Evolutionary conservation across 306 rosid genomes (phyloP), one percentile per base, ranked within the genome.

Genomic region (Luffa aegyptiaca): DNA sequence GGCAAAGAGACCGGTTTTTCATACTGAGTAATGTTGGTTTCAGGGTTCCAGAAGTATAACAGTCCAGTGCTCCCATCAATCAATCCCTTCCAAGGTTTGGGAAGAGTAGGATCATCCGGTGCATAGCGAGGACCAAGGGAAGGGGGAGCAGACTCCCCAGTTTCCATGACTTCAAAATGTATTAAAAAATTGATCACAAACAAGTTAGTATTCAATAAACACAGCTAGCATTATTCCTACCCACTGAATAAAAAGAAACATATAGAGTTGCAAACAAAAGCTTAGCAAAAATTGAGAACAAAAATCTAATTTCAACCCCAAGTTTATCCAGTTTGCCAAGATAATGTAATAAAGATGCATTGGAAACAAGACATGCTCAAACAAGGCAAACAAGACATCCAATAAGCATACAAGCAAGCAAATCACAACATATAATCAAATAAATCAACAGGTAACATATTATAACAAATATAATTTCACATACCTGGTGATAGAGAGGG

Each of bases 21-120:
- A 75, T 96, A 96, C 35, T 96, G 99, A 11, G 99, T 96, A 35
- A 93, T 52, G 44, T 93, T 96, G 3, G 99, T 93, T 82, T 96
- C 99, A 64, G 98, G 97, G 76, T 96, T 96, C 99, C 99, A 93
- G 81, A 91, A 96, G 82, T 96, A 96, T 18, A 90, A 84, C 41
- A 89, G 1, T 64, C 97, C 96, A 1, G 97, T 88, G 80, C 91
- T 88, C 45, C 98, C 99, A 83, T 96, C 99, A 83, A 96, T 91
- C 89, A 96, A 83, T 35, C 98, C 99, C 85, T 89, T 93, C 99
- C 99, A 96, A 0, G 98, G 99, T 21, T 79, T 77, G 2, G 99
- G 99, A 77, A 96, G 96, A 5, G 96, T 86, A 4, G 97, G 99
- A 80, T 96, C 97, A 4, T 93, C 97, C 0, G 99, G 99, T 14